A percentile compares a stretch with the other conserved stretches of the same genome.
Conservation (phyloP, 225 moss, liverwort and hornwort genomes). For the Polytrichum formosum region DNA sequence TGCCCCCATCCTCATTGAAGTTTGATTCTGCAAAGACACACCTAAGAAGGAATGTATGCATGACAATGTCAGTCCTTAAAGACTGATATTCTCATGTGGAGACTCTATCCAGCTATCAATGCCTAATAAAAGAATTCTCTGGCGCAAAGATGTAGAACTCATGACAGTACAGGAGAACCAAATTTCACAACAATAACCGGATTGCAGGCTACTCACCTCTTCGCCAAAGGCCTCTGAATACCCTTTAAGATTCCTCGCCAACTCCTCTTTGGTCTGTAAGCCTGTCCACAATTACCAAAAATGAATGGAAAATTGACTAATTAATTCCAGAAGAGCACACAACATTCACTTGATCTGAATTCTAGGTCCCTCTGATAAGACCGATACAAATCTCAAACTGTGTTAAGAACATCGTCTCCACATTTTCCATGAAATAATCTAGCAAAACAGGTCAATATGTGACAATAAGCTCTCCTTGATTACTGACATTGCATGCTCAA, state of each 20-base stretch:
- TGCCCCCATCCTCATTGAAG: too few relatives aligned
- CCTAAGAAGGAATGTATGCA: background rate
- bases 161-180: background rate
- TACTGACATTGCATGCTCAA: too few relatives aligned
- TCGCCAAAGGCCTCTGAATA: slow-evolving; percentile 63
- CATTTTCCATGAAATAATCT: too few relatives aligned
- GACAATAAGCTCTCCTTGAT: too few relatives aligned
- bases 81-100: background rate
- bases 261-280: slow-evolving; percentile 66
- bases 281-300: slow-evolving; percentile 24
- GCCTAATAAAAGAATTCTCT: background rate
- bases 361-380: too few relatives aligned
- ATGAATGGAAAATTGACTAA: too few relatives aligned
- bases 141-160: background rate
- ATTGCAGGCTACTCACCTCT: slow-evolving; percentile 38
- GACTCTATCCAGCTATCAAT: background rate
- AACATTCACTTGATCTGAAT: too few relatives aligned
- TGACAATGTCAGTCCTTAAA: background rate
- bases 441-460: too few relatives aligned
- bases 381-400: too few relatives aligned
- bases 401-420: too few relatives aligned
- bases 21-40: background rate
- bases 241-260: slow-evolving; percentile 62
- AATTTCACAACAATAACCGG: background rate
- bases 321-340: too few relatives aligned